A percentile compares a stretch with the other conserved stretches of the same genome.
These are phyloP conservation scores for Puccinia triticina DNA, from an alignment of 1,284 basidiomycete species.

Conservation along the genomic window DNA sequence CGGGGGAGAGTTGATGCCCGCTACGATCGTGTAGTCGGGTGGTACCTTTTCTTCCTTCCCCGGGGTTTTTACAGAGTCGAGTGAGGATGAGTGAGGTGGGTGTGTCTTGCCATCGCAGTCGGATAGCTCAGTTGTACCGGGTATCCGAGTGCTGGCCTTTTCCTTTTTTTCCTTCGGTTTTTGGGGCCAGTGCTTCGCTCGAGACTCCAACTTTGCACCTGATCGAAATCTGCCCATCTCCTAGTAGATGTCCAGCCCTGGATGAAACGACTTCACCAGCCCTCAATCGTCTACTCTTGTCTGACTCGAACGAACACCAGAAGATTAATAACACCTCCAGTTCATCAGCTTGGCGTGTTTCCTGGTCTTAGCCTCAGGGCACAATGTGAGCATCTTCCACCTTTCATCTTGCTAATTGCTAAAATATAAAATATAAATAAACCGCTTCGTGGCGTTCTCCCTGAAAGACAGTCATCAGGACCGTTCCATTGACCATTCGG, in stretches of 20 bases:
- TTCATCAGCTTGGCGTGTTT: constrained; percentile 5
- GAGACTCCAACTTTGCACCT: too few species aligned
- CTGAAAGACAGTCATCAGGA: neutral
- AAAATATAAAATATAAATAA: neutral
- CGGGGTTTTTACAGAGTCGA: too few species aligned
- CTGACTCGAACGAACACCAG: neutral
- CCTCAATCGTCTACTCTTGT: constrained; percentile 8
- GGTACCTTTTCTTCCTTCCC: too few species aligned
- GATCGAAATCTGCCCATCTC: neutral
- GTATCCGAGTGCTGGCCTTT: too few species aligned
- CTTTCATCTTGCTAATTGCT: neutral
- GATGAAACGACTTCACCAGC: constrained; percentile 21
- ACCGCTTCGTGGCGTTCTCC: neutral
- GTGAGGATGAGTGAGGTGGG: too few species aligned
- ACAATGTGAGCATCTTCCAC: constrained; percentile 4
- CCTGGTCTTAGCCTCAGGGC: neutral
- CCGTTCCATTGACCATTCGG: neutral
- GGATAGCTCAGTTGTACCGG: too few species aligned
- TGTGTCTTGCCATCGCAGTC: too few species aligned
- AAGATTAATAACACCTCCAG: neutral
- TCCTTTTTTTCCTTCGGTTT: neutral
- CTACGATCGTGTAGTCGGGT: too few species aligned
- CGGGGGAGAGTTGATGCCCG: too few species aligned
- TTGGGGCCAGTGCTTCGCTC: neutral
- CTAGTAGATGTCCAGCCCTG: constrained; percentile 18